Percentiles rank a stretch among this genome's conserved stretches.
These are phyloP conservation scores for Vachellia pachyceras DNA, from an alignment of 306 rosid genomes.

Conservation along the genomic window DNA sequence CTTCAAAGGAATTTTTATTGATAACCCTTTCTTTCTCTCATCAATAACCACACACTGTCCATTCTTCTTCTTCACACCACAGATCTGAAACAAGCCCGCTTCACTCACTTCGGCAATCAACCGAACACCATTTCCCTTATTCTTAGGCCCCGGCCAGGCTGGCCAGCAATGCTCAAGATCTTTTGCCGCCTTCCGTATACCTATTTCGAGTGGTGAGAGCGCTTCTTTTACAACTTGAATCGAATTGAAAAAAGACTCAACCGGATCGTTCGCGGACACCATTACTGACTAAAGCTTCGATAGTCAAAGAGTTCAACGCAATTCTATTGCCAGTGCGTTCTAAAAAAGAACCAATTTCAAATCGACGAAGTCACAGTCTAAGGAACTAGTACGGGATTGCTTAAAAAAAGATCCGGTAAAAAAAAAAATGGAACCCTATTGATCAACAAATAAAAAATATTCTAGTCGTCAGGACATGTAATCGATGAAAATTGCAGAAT, in stretches of 20 bases:
- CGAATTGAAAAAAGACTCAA: constrained; percentile 86
- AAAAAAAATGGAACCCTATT: constrained; percentile 20
- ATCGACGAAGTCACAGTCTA: not conserved
- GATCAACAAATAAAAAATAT: constrained; percentile 35
- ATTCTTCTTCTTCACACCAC: constrained; percentile 63
- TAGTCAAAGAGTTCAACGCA: constrained; percentile 16
- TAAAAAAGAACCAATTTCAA: constrained; percentile 6
- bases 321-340: constrained; percentile 12
- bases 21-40: constrained; percentile 63
- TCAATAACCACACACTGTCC: constrained; percentile 52
- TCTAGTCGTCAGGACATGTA: constrained; percentile 31
- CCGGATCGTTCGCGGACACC: constrained; percentile 85
- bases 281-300: constrained; percentile 55
- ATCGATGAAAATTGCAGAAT: constrained; percentile 39
- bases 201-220: constrained; percentile 75
- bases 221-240: constrained; percentile 80
- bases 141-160: constrained; percentile 69
- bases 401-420: constrained; percentile 38
- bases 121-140: constrained; percentile 52
- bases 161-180: constrained; percentile 89
- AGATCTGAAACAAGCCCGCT: constrained; percentile 66
- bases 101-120: constrained; percentile 57
- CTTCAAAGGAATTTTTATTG: constrained; percentile 71
- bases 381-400: constrained; percentile 35
- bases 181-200: constrained; percentile 77